Base-by-base conservation (phyloP, 768 basidiomycete genomes). In the Mycena alexandri region DNA sequence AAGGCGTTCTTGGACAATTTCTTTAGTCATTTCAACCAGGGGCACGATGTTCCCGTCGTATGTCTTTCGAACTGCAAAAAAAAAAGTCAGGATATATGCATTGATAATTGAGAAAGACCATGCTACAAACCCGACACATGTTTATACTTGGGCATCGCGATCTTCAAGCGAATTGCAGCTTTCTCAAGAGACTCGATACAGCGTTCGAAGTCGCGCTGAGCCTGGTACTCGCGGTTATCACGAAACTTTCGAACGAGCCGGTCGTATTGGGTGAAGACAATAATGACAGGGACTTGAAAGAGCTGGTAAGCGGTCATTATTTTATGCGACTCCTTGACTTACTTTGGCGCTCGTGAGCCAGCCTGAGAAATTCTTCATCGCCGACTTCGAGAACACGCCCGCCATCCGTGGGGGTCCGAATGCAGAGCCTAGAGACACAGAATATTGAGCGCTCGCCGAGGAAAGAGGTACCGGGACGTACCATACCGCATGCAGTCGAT, bases 401-500 rank as follows among this genome's bases (percentile, higher is more conserved):
- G 11, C 43, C 29, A 21, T 24, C 17, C 3, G 24, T 33, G 2
- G 56, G 56, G 3, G 56, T 57, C 9, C 34, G 42, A 14, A 57
- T 57, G 38, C 56, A 57, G 19, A 57, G 56, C 56, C 56, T 57
- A n/a, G n/a, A n/a, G n/a, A n/a, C n/a, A n/a, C n/a, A n/a, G n/a
- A 46, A 54, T 54, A 14, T 53, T 25, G 17, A 21, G 33, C 21
- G 19, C 3, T 5, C 10, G 11, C n/a, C 14, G 43, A 19, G n/a
- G n/a, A 41, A 41, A 16, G 13, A 7, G 24, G 8, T 22, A 22
- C 33, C n/a, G 22, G 14, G 17, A 21, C 8, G 5, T 21, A 55
- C 54, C 78, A 79, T 12, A 78, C 70, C 14, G 74, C 78, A 61
- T 79, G 78, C 5, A 79, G 62, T 44, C 70, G 71, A 25, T 79